phyloP scores from a whole-genome alignment of 345 rosid species.

The Eucalyptus pumila region DNA sequence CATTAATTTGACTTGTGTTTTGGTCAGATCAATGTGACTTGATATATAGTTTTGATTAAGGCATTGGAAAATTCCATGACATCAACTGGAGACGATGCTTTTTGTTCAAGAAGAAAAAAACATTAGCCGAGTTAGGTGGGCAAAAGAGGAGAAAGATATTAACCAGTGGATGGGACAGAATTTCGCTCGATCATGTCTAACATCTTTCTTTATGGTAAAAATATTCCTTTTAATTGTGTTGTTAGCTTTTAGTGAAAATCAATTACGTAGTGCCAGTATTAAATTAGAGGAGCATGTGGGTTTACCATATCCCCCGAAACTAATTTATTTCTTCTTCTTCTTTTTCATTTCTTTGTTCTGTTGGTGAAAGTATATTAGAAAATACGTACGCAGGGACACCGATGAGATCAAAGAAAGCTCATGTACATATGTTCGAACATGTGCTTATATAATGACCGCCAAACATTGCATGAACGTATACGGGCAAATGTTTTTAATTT shows the following conservation, averaged over 20 bases:
- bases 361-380: background rate
- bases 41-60: background rate
- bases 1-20: background rate
- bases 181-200: background rate
- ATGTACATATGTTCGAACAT: background rate
- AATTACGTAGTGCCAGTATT: background rate
- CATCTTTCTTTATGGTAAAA: background rate
- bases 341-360: background rate
- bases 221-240: background rate
- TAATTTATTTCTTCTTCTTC: too few relatives aligned
- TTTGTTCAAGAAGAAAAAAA: background rate
- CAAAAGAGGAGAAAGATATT: background rate
- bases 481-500: background rate
- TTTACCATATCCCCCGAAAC: background rate
- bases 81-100: background rate
- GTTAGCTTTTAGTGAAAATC: background rate
- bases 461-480: background rate
- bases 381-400: fast-evolving
- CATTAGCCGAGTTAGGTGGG: background rate
- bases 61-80: background rate
- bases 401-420: background rate
- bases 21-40: background rate
- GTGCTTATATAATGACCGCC: background rate
- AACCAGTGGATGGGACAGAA: background rate
- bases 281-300: background rate